Evolutionary conservation across 495 filamentous ascomycete species (phyloP), one percentile per base, ranked within the genome.

Genomic region (Amorphotheca resinae): DNA sequence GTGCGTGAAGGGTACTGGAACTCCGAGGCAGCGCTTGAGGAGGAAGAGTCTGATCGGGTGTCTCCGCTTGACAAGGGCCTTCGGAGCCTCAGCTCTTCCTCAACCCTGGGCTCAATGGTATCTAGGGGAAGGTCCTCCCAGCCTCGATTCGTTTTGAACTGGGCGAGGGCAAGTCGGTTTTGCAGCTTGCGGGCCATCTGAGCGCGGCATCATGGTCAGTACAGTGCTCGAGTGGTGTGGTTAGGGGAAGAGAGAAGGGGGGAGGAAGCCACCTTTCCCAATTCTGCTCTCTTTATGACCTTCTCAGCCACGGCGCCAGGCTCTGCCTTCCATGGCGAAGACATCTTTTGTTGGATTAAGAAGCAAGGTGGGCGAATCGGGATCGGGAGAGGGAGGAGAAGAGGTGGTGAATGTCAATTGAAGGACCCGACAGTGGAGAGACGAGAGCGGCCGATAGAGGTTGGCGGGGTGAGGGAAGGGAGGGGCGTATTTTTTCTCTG

Each of bases 101-200:
- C 84, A 45, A 87, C 58, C 52, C 69, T 78, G 47, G 76, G 76
- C 60, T 84, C 84, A 57, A 89, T 80, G 17, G 59, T 74, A 51
- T 82, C 80, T 39, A 88, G 70, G 30, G 78, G 76, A 42, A 87
- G 70, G 60, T 84, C 74, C 59, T 87, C 77, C 73, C 80, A 81
- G 48, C 89, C 89, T 62, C 95, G 79, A 61, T 89, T 84, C 41
- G 88, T 84, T 66, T 95, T 99, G 74, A 94, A 87, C 65, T 84
- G 88, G 58, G 91, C 91, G 39, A 96, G 74, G 51, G 93, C 89
- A 25, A 99, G 72, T 33, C 89, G 86, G 65, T 93, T 83, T 62
- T 94, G 85, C 25, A 99, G 68, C 55, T 78, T 80, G 61, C 88
- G 69, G 42, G 87, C 91, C 63, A 96, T 91, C 91, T 98, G 39